Evolutionary conservation across 768 basidiomycete genomes (phyloP), one percentile per base, ranked within the genome.

Genomic region (Pulveroboletus sp.): DNA sequence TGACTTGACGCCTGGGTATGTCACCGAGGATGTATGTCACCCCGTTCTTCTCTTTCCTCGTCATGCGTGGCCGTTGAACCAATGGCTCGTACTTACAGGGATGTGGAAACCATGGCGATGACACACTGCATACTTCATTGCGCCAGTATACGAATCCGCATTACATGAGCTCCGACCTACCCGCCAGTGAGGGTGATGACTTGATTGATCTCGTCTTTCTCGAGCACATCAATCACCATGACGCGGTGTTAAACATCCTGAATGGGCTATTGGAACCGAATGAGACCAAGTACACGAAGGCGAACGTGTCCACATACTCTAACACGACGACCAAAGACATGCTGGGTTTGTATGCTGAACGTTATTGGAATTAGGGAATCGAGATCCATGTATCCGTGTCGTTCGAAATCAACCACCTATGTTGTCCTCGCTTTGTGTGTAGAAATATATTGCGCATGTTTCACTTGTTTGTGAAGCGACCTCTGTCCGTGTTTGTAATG

Each of bases 51-150:
- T 20, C 14, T 31, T 56, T 23, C 29, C 23, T 36, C 35, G 2
- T 29, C 27, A 12, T 29, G 12, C 27, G 27, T 12, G 27, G 12
- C 12, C 27, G 27, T 29, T 29, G 27, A 29, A 12, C 27, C n/a
- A n/a, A n/a, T n/a, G n/a, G n/a, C 12, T 29, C 27, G 11, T 12
- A 12, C 12, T 24, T 13, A 10, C 47, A 82, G 86, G 69, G 78
- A 2, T 90, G 89, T 61, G 83, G 86, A 2, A 86, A 82, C 3
- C 67, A 79, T 10, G 90, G 89, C 2, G 89, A 92, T 61, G 90
- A 92, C 57, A 80, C 75, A 3, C 65, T 68, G 0, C 90, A 93
- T 63, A 58, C 69, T 2, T 80, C 87, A 3, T 62, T 86, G 44
- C 76, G 83, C 4, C 78, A 76, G 65, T 78, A 76, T 64, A 45